phyloP scores from a whole-genome alignment of 805 yeast genomes.

The Aciculoconidium aculeatum region DNA sequence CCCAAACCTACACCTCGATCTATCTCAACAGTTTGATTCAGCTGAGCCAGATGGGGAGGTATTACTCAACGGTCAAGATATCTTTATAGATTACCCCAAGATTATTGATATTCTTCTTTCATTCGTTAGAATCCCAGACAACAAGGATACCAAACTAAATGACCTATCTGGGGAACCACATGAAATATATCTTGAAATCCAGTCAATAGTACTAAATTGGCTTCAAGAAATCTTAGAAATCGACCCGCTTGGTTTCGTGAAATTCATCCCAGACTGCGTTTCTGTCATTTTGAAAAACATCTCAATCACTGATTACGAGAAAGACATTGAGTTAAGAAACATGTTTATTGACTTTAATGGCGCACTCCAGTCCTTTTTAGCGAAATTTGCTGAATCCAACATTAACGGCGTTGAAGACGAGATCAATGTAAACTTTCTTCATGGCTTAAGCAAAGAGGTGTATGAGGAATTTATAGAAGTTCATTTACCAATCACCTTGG shows the following conservation, averaged over 20 bases:
- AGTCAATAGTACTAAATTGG: conserved; percentile 79
- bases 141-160: conserved; percentile 13
- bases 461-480: conserved; percentile 37
- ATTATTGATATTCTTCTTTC: conserved; percentile 79
- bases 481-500: conserved; percentile 48
- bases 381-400: conserved; percentile 24
- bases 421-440: conserved; percentile 48
- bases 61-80: conserved; percentile 56
- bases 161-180: conserved; percentile 32
- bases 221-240: conserved; percentile 63
- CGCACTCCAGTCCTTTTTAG: conserved; percentile 27
- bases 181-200: conserved; percentile 51
- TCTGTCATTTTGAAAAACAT: conserved; percentile 51
- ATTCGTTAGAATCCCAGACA: conserved; percentile 58
- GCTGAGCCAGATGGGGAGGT: conserved; percentile 26
- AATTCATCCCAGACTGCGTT: conserved; percentile 69
- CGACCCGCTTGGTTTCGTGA: conserved; percentile 69
- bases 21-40: conserved; percentile 2
- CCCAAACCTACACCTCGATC: conserved; percentile 3
- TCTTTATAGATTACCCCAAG: conserved; percentile 70
- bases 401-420: conserved; percentile 16
- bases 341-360: conserved; percentile 31
- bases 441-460: conserved; percentile 36
- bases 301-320: conserved; percentile 29
- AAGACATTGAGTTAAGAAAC: conserved; percentile 32